Conservation (phyloP, 164 flowering plant genomes). For the Vitis riparia region DNA sequence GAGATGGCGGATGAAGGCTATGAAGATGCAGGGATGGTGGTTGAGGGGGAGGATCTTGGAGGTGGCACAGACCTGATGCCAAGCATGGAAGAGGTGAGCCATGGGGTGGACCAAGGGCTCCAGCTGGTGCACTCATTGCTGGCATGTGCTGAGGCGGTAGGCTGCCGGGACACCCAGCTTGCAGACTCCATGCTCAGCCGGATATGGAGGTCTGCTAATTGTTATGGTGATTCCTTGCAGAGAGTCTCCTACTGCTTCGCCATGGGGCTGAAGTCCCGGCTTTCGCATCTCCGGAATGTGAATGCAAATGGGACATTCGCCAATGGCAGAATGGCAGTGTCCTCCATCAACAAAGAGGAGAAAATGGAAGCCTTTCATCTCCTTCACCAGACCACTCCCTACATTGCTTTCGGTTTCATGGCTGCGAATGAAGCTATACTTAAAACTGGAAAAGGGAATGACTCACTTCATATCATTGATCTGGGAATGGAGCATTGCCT, state of each 20-base stretch:
- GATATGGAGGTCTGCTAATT: slow-evolving; percentile 41
- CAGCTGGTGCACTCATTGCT: slow-evolving; percentile 57
- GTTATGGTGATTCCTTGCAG: slow-evolving; percentile 58
- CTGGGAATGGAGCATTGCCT: slow-evolving; percentile 55
- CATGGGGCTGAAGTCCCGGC: slow-evolving; percentile 43
- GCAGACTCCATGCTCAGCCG: slow-evolving; percentile 46
- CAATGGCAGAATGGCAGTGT: slow-evolving; percentile 10
- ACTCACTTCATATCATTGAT: slow-evolving; percentile 50
- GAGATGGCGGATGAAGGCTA: slow-evolving; percentile 14
- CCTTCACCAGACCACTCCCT: slow-evolving; percentile 63
- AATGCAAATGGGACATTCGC: slow-evolving; percentile 35
- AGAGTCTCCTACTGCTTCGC: slow-evolving; percentile 57
- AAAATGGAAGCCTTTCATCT: slow-evolving; percentile 52
- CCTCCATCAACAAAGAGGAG: slow-evolving; percentile 19
- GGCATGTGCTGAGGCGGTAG: slow-evolving; percentile 76
- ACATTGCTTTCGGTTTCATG: slow-evolving; percentile 59
- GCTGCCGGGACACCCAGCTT: slow-evolving; percentile 50
- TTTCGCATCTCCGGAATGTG: slow-evolving; percentile 37
- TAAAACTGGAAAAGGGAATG: slow-evolving; percentile 45
- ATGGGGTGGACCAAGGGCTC: slow-evolving; percentile 56
- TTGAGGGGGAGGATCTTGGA: slow-evolving; percentile 15
- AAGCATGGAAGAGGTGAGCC: slow-evolving; percentile 17
- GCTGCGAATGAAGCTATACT: slow-evolving; percentile 62
- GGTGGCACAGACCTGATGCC: slow-evolving; percentile 5
- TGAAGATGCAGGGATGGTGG: slow-evolving; percentile 12